A percentile compares a stretch with the other conserved stretches of the same genome.
These are phyloP conservation scores for Pythium phragmiticola DNA, from an alignment of 352 stramenopile genomes.

Conservation along the genomic window DNA sequence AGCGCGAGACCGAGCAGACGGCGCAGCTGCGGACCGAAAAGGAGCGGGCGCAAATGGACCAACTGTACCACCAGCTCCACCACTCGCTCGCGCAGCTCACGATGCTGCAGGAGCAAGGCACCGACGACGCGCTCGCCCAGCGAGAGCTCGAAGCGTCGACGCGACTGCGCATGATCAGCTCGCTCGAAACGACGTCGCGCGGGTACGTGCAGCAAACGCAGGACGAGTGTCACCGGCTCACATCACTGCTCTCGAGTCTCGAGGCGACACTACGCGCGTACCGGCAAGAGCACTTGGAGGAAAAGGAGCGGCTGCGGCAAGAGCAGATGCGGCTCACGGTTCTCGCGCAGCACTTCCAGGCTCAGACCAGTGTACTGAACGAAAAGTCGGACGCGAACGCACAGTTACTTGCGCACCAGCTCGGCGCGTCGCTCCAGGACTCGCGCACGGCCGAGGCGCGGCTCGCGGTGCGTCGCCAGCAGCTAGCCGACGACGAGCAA, in stretches of 20 bases:
- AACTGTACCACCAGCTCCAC: conserved; percentile 53
- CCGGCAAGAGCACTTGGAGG: conserved; percentile 62
- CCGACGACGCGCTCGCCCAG: conserved; percentile 35
- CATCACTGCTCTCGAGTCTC: conserved; percentile 44
- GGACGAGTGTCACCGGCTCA: conserved; percentile 59
- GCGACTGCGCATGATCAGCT: conserved; percentile 58
- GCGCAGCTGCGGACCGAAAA: conserved; percentile 37
- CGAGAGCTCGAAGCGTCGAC: conserved; percentile 50
- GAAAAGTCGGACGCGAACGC: conserved; percentile 40
- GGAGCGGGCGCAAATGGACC: conserved; percentile 46
- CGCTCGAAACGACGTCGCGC: conserved; percentile 59
- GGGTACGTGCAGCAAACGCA: conserved; percentile 50
- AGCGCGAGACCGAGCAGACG: conserved; percentile 40
- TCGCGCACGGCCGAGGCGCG: conserved; percentile 36
- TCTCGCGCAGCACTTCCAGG: conserved; percentile 63
- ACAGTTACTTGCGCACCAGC: conserved; percentile 22
- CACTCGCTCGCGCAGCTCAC: conserved; percentile 46
- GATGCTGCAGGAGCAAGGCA: conserved; percentile 44
- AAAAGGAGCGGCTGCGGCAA: conserved; percentile 69
- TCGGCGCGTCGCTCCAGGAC: conserved; percentile 30
- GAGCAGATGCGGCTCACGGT: conserved; percentile 67
- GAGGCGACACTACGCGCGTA: conserved; percentile 50
- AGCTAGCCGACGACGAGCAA: conserved; percentile 23
- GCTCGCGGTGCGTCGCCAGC: conserved; percentile 34
- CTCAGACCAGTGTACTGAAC: conserved; percentile 50